phyloP scores from a whole-genome alignment of 116 monocot genomes.

The Cymodocea nodosa region DNA sequence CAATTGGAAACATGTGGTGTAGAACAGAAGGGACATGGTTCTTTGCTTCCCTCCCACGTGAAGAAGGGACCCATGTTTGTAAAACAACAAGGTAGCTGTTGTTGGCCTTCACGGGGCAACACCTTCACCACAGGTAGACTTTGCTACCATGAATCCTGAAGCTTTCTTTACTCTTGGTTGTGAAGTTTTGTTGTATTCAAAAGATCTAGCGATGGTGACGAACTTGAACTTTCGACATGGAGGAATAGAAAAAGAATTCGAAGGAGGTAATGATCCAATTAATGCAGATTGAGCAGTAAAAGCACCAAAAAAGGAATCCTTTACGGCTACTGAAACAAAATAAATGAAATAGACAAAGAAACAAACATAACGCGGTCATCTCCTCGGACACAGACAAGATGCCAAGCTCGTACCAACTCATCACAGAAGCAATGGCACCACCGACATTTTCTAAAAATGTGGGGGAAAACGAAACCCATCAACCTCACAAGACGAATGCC shows the following conservation, averaged over 20 bases:
- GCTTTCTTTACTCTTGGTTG: too few relatives aligned
- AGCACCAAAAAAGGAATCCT: neutral
- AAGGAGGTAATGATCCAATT: neutral
- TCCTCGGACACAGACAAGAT: neutral
- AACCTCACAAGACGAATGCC: neutral
- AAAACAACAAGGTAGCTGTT: neutral
- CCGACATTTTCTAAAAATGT: neutral
- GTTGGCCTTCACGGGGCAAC: neutral
- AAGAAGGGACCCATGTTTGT: neutral
- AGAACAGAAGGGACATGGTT: neutral
- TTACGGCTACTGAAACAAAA: neutral
- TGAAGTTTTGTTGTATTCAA: too few relatives aligned
- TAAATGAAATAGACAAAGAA: neutral
- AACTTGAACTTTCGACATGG: too few relatives aligned
- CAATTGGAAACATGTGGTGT: too few relatives aligned
- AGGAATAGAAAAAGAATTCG: too few relatives aligned
- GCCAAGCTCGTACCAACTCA: too few relatives aligned
- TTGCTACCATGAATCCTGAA: too few relatives aligned
- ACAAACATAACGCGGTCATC: neutral
- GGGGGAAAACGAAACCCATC: neutral
- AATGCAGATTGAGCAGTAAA: neutral
- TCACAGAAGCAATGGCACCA: neutral
- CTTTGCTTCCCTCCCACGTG: neutral
- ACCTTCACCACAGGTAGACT: neutral
- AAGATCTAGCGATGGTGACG: too few relatives aligned